Percentiles rank a stretch among this genome's conserved stretches.
Conservation (phyloP, 306 rosid genomes). For the Rosa rugosa region DNA sequence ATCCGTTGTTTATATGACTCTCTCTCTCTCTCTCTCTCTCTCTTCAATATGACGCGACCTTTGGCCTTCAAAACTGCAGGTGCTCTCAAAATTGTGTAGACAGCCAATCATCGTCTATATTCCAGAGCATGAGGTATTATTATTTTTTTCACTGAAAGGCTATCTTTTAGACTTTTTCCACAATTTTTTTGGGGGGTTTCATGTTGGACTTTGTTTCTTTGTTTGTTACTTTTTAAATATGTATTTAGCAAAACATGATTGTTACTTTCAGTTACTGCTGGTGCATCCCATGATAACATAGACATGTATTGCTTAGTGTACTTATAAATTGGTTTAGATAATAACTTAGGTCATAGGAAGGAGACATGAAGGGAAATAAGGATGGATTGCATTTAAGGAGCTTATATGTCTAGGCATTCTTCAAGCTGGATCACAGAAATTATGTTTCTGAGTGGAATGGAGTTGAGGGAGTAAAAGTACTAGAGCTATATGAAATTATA, state of each 20-base stretch:
- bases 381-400: background rate
- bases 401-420: background rate
- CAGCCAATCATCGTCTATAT: slow-evolving; percentile 85
- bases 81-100: slow-evolving; percentile 78
- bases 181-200: background rate
- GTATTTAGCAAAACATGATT: background rate
- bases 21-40: background rate
- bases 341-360: background rate
- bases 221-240: background rate
- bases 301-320: background rate
- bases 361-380: slow-evolving; percentile 9
- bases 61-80: slow-evolving; percentile 41
- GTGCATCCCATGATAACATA: slow-evolving; percentile 1
- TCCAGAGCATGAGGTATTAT: slow-evolving; percentile 89
- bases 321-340: background rate
- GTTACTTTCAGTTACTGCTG: background rate
- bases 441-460: background rate
- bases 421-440: background rate
- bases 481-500: background rate
- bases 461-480: background rate
- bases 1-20: background rate
- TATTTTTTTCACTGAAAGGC: background rate
- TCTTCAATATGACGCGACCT: background rate
- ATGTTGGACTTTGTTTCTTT: background rate
- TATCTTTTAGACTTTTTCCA: background rate